phyloP scores from a whole-genome alignment of 352 stramenopile genomes.

The Blastocystis sp. region DNA sequence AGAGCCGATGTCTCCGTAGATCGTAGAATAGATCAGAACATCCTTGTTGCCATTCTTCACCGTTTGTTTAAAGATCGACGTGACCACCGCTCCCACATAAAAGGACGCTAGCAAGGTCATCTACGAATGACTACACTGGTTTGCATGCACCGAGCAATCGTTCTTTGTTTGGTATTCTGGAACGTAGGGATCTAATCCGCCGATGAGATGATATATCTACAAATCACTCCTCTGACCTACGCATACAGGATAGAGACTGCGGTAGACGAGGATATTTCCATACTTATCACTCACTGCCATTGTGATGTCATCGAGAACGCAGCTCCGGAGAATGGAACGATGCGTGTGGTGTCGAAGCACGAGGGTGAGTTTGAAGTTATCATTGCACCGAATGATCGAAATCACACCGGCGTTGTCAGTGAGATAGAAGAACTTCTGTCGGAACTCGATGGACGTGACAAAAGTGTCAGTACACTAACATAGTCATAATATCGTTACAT shows the following conservation, averaged over 20 bases:
- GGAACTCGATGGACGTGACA: slow-evolving; percentile 7
- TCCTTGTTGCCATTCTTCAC: not conserved
- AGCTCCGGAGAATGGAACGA: slow-evolving; percentile 14
- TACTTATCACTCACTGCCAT: slow-evolving; percentile 60
- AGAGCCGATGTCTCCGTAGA: slow-evolving; percentile 5
- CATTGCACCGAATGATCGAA: not conserved
- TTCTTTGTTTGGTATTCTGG: not conserved
- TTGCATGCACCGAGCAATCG: not conserved
- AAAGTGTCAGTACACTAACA: slow-evolving; percentile 44
- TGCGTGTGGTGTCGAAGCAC: slow-evolving; percentile 23
- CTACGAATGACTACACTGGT: not conserved
- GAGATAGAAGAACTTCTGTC: not conserved
- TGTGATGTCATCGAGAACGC: slow-evolving; percentile 9
- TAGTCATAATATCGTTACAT: not conserved
- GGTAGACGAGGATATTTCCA: slow-evolving; percentile 17
- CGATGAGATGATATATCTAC: not conserved
- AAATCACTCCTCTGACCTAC: not conserved
- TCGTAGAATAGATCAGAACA: slow-evolving; percentile 41
- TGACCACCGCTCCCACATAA: slow-evolving; percentile 8
- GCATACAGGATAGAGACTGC: not conserved
- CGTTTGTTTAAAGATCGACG: slow-evolving; percentile 19
- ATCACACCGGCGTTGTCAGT: slow-evolving; percentile 22
- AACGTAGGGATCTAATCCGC: not conserved
- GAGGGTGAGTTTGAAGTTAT: not conserved
- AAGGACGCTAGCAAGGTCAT: slow-evolving; percentile 5